phyloP scores from a whole-genome alignment of 352 stramenopile genomes.

The Pythium aphanidermatum region DNA sequence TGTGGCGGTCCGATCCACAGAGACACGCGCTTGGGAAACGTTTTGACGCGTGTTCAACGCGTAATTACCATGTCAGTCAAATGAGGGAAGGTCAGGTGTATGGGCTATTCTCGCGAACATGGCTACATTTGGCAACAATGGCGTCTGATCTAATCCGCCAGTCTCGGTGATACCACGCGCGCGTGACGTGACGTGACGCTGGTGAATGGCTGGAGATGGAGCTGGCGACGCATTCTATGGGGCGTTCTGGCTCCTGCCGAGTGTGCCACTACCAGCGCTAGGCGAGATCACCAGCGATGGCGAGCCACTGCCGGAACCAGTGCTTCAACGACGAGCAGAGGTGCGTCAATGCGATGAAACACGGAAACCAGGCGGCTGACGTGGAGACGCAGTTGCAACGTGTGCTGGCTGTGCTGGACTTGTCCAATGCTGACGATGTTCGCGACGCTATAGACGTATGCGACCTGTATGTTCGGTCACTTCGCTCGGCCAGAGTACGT shows the following conservation, averaged over 20 bases:
- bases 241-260: conserved; percentile 32
- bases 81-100: too few relatives aligned
- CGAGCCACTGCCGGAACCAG: conserved; percentile 10
- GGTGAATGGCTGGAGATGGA: too few relatives aligned
- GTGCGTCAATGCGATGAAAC: too few relatives aligned
- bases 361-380: too few relatives aligned
- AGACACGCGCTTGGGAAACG: conserved; percentile 2
- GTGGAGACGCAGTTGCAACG: conserved; percentile 3
- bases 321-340: conserved; percentile 5
- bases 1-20: conserved; percentile 7
- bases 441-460: conserved; percentile 7
- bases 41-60: not conserved
- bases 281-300: conserved; percentile 1
- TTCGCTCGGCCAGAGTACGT: conserved; percentile 9
- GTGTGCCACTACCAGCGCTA: conserved; percentile 17
- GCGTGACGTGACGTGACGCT: too few relatives aligned
- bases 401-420: conserved; percentile 4
- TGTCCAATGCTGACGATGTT: conserved; percentile 2
- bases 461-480: conserved; percentile 14
- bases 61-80: conserved; percentile 11
- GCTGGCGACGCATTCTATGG: conserved; percentile 25
- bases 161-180: too few relatives aligned
- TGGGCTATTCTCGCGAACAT: too few relatives aligned
- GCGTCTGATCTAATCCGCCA: too few relatives aligned
- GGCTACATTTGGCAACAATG: conserved; percentile 16